phyloP scores from a whole-genome alignment of 148 eudicot genomes.

The Fallopia convolvulus region DNA sequence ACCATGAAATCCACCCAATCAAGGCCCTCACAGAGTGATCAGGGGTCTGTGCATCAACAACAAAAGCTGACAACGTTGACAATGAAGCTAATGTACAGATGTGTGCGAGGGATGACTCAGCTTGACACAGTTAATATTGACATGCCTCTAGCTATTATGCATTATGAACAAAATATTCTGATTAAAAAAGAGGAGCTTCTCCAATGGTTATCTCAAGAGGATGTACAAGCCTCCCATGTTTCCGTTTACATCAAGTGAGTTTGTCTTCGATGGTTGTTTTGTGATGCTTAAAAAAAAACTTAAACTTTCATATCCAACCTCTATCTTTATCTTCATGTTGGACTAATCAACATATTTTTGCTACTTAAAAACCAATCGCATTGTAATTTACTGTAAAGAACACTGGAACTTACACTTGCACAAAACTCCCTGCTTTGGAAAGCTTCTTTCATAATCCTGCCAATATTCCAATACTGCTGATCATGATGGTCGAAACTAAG shows the following conservation, averaged over 20 bases:
- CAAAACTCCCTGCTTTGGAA: neutral
- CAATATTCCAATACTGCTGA: neutral
- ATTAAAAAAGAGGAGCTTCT: neutral
- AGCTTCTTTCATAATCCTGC: neutral
- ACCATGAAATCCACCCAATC: neutral
- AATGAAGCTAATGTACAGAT: neutral
- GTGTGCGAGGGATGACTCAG: neutral
- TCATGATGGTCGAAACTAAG: neutral
- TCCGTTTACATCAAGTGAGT: constrained; percentile 9
- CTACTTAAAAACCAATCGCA: neutral
- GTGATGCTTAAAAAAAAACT: neutral
- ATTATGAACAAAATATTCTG: neutral
- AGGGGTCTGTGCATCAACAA: neutral
- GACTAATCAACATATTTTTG: neutral
- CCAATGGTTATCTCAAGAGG: neutral
- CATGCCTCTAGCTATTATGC: neutral
- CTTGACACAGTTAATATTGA: neutral
- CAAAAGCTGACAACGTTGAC: neutral
- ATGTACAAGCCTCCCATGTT: neutral
- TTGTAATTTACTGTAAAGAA: neutral
- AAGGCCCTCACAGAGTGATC: neutral
- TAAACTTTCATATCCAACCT: neutral
- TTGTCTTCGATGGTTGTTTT: neutral
- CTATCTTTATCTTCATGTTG: neutral
- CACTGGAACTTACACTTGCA: neutral